phyloP scores from a whole-genome alignment of 2,329 filamentous ascomycete genomes.

The Diaporthe amygdali region DNA sequence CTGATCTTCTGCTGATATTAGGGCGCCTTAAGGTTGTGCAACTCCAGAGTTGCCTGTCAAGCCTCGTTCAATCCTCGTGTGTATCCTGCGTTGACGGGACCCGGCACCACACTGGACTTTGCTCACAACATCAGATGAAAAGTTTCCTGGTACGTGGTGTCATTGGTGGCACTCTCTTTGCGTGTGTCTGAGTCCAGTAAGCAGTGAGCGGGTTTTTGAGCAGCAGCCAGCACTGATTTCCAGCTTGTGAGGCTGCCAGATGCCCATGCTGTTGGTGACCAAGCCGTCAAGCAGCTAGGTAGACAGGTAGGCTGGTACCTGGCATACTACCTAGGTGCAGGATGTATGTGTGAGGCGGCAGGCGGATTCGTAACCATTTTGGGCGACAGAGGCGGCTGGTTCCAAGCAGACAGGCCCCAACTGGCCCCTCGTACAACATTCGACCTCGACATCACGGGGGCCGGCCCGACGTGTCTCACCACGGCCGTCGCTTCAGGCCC shows the following conservation, averaged over 20 bases:
- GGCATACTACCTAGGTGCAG: neutral
- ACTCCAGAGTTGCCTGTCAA: neutral
- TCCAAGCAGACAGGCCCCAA: neutral
- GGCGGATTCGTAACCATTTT: neutral
- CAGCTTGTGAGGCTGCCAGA: neutral
- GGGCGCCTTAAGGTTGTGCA: slow-evolving; percentile 9
- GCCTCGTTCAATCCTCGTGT: neutral
- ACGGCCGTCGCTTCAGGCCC: too few relatives aligned
- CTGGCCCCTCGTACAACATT: neutral
- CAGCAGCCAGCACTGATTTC: neutral
- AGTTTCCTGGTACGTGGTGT: neutral
- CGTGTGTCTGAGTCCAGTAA: neutral
- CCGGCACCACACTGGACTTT: too few relatives aligned
- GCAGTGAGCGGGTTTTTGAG: neutral
- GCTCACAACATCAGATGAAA: neutral
- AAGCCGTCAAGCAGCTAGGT: neutral
- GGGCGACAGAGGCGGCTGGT: neutral
- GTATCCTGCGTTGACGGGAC: neutral
- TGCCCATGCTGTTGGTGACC: neutral
- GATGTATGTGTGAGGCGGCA: neutral
- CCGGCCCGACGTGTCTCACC: slow-evolving; percentile 3
- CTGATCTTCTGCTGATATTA: neutral
- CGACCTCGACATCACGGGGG: neutral
- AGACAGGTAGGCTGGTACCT: neutral
- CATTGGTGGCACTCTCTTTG: neutral